phyloP scores from a whole-genome alignment of 2,329 filamentous ascomycete genomes.

The Alternaria solani region DNA sequence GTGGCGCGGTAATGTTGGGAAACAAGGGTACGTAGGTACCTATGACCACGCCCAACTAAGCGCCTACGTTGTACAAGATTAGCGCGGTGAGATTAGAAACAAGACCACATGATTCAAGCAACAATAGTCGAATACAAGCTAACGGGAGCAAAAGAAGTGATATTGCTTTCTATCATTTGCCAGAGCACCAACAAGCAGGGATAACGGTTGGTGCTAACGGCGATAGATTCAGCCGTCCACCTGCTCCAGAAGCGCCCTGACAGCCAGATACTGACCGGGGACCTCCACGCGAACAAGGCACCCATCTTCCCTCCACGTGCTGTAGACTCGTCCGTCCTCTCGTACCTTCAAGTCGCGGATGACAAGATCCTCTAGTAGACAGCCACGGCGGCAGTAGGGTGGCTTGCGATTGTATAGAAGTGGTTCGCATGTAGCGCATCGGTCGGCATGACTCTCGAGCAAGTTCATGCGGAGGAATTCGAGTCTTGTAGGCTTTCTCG shows the following conservation, averaged over 20 bases:
- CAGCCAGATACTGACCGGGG: background rate
- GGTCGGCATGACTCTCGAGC: background rate
- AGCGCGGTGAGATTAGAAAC: background rate
- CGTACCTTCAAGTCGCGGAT: background rate
- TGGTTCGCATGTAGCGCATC: background rate
- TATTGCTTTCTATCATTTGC: no score
- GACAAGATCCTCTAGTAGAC: background rate
- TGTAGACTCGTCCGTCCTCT: background rate
- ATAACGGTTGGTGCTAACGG: background rate
- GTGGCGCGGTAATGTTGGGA: background rate
- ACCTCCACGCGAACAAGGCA: background rate
- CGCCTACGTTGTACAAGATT: background rate
- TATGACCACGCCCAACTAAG: background rate
- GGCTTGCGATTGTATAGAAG: background rate
- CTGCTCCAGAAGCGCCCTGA: background rate
- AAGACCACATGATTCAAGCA: background rate
- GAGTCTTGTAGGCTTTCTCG: constrained; percentile 1
- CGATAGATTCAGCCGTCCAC: background rate
- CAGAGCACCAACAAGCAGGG: background rate
- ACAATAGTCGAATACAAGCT: background rate
- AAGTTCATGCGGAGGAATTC: constrained; percentile 1
- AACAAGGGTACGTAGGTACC: background rate
- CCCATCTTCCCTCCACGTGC: background rate
- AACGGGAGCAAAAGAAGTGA: background rate
- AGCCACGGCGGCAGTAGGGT: background rate